A percentile compares a stretch with the other conserved stretches of the same genome.
Conservation (phyloP, 805 yeast species). For the Torulaspora maleeae region DNA sequence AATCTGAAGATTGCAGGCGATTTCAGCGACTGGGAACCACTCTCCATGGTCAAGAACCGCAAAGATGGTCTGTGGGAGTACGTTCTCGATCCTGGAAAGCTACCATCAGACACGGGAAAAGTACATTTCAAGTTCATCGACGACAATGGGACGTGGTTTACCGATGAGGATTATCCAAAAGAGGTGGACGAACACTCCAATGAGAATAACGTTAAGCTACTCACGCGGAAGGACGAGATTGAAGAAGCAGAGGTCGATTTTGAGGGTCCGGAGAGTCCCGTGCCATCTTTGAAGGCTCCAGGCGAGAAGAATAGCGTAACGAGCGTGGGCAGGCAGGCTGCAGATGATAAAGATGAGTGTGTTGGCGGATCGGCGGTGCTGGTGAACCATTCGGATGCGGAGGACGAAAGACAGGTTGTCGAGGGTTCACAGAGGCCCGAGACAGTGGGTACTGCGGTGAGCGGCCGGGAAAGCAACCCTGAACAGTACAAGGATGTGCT, state of each 20-base stretch:
- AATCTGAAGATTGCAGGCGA: conserved; percentile 38
- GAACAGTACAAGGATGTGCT: conserved; percentile 18
- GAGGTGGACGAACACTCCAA: conserved; percentile 38
- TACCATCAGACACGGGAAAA: conserved; percentile 15
- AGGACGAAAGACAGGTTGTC: conserved; percentile 12
- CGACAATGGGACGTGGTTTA: conserved; percentile 30
- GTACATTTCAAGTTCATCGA: conserved; percentile 31
- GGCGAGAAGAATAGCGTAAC: background rate
- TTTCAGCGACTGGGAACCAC: conserved; percentile 35
- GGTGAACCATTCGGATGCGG: conserved; percentile 19
- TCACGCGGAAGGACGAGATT: conserved; percentile 5
- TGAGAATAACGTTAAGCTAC: conserved; percentile 36
- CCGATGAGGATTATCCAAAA: conserved; percentile 27
- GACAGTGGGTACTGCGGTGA: conserved; percentile 5
- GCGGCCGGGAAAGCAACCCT: conserved; percentile 13
- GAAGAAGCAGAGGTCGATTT: conserved; percentile 4
- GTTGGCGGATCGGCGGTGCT: conserved; percentile 14
- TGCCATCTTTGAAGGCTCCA: conserved; percentile 18
- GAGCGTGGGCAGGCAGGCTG: background rate
- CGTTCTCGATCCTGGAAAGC: conserved; percentile 24
- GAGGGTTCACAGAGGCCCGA: conserved; percentile 13
- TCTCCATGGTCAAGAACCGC: conserved; percentile 20
- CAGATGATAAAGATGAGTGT: conserved; percentile 6
- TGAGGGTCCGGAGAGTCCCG: conserved; percentile 31
- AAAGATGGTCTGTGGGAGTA: conserved; percentile 22